phyloP scores from a whole-genome alignment of 176 grass and related monocot genomes.

The Saccharum spontaneum region DNA sequence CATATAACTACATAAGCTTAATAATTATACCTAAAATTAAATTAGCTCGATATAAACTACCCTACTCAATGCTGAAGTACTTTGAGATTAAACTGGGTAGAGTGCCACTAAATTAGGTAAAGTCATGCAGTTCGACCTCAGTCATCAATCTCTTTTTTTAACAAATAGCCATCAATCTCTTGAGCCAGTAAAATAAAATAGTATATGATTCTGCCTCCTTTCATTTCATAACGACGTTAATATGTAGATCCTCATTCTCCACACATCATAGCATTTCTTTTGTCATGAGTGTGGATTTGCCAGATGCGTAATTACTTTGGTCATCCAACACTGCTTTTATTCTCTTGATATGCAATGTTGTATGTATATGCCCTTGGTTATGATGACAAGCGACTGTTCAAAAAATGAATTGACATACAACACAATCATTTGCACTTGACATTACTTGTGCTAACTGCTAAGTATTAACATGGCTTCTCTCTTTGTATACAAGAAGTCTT shows the following conservation, averaged over 20 bases:
- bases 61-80: not conserved
- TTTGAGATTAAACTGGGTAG: not conserved
- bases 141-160: not conserved
- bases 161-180: not conserved
- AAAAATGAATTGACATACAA: not conserved
- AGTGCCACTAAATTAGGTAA: constrained; percentile 6
- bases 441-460: not conserved
- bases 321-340: not conserved
- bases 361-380: not conserved
- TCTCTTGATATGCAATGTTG: constrained; percentile 15
- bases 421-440: not conserved
- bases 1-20: not conserved
- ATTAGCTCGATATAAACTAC: constrained; percentile 1
- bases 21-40: not conserved
- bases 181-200: not conserved
- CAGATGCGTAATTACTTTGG: not conserved
- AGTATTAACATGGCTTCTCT: not conserved
- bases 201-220: not conserved
- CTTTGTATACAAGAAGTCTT: not conserved
- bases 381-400: not conserved
- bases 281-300: not conserved
- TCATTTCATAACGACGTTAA: not conserved
- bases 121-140: not conserved
- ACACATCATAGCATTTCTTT: not conserved
- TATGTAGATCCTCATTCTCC: not conserved